Evolutionary conservation across 495 filamentous ascomycete genomes (phyloP).

Genomic region (Oidiodendron maius): DNA sequence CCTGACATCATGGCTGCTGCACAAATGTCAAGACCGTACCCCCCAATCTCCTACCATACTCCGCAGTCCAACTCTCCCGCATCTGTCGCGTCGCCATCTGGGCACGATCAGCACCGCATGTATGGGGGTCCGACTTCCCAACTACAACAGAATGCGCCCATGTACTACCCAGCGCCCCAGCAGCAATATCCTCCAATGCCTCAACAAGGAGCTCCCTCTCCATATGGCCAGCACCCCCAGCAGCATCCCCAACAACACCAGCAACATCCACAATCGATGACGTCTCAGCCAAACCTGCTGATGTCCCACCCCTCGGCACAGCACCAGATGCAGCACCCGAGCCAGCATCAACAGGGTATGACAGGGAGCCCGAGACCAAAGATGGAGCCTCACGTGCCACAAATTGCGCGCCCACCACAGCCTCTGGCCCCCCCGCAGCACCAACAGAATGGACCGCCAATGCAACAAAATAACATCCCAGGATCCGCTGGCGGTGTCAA

Average conservation of each 20-base stretch:
- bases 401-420: constrained; percentile 48
- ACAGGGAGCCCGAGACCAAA: constrained; percentile 59
- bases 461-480: constrained; percentile 44
- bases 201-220: constrained; percentile 57
- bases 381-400: constrained; percentile 54
- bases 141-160: constrained; percentile 62
- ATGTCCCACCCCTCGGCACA: constrained; percentile 63
- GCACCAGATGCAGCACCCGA: constrained; percentile 49
- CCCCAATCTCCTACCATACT: constrained; percentile 86
- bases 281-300: constrained; percentile 52
- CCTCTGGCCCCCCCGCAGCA: constrained; percentile 41
- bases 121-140: constrained; percentile 78
- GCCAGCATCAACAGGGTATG: constrained; percentile 35
- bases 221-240: constrained; percentile 70
- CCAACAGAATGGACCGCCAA: constrained; percentile 43
- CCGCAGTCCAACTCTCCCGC: constrained; percentile 93
- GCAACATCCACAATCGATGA: constrained; percentile 60
- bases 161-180: constrained; percentile 58
- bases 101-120: constrained; percentile 78
- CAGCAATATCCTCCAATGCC: constrained; percentile 59
- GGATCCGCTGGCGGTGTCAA: constrained; percentile 49
- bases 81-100: constrained; percentile 87
- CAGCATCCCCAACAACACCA: constrained; percentile 63
- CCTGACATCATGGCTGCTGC: constrained; percentile 92
- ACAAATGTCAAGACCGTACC: constrained; percentile 79